phyloP scores from a whole-genome alignment of 192 early-diverging fungal genomes.

The Dimargaris cristalligena region DNA sequence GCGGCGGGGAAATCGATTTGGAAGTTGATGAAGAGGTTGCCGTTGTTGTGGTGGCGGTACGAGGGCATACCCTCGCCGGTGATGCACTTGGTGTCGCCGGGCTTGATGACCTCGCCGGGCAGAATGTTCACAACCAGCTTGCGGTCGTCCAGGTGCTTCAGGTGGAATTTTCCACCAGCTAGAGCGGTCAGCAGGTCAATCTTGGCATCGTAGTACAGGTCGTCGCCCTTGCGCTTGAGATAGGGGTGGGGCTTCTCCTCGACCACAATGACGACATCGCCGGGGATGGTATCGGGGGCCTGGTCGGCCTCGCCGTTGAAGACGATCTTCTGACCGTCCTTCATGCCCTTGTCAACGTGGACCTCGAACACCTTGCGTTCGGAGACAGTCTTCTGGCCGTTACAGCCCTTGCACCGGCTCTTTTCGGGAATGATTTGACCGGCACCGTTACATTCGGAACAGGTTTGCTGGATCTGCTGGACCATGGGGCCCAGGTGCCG shows the following conservation, averaged over 20 bases:
- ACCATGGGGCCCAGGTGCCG: constrained; percentile 99
- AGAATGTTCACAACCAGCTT: constrained; percentile 72
- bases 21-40: constrained; percentile 88
- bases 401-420: constrained; percentile 79
- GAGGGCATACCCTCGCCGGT: constrained; percentile 90
- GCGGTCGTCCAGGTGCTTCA: constrained; percentile 88
- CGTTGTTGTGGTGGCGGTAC: constrained; percentile 72
- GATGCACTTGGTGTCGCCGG: constrained; percentile 76
- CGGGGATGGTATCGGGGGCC: constrained; percentile 80
- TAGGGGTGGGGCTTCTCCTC: constrained; percentile 88
- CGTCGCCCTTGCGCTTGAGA: constrained; percentile 86
- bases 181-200: constrained; percentile 91
- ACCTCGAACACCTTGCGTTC: constrained; percentile 98
- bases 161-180: constrained; percentile 82
- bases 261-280: constrained; percentile 92
- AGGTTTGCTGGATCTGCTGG: constrained; percentile 98
- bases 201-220: constrained; percentile 81
- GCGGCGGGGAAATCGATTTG: constrained; percentile 76
- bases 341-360: constrained; percentile 96
- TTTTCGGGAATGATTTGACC: constrained; percentile 85
- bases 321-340: constrained; percentile 84
- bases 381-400: constrained; percentile 67
- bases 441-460: constrained; percentile 73
- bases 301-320: constrained; percentile 96
- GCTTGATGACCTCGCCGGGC: constrained; percentile 90